Evolutionary conservation across 2,329 filamentous ascomycete genomes (phyloP).

Genomic region (Dendrostoma leiphaemia): DNA sequence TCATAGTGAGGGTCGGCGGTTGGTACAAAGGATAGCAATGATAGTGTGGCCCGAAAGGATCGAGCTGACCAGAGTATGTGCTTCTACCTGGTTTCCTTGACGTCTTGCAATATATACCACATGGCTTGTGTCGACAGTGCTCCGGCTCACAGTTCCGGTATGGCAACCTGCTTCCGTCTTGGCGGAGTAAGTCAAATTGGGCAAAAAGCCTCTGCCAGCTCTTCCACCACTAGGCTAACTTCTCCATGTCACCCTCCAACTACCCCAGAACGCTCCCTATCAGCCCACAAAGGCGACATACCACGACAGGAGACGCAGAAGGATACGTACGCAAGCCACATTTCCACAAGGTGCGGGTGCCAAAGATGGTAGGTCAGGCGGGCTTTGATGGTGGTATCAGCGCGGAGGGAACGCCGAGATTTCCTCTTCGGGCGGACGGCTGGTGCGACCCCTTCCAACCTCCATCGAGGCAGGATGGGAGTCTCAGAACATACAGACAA

Average conservation of each 20-base stretch:
- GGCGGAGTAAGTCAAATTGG: not conserved
- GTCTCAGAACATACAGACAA: too few species aligned
- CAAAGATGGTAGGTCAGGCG: not conserved
- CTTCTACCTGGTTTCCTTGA: not conserved
- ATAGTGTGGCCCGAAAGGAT: not conserved
- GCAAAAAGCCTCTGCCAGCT: not conserved
- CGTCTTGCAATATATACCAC: slow-evolving; percentile 2
- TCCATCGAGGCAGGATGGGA: too few species aligned
- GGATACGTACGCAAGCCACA: too few species aligned
- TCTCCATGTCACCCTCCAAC: not conserved
- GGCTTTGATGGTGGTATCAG: not conserved
- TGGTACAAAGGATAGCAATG: not conserved
- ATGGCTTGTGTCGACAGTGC: not conserved
- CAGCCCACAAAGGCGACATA: too few species aligned
- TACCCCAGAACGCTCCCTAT: too few species aligned
- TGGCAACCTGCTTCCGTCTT: slow-evolving; percentile 1
- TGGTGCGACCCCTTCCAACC: too few species aligned
- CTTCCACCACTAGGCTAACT: not conserved
- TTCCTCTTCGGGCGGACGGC: slow-evolving; percentile 15
- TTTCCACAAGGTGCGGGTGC: too few species aligned
- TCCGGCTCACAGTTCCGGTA: not conserved
- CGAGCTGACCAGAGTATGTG: not conserved
- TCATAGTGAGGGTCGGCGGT: slow-evolving; percentile 1
- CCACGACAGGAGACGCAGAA: too few species aligned
- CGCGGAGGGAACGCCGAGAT: slow-evolving; percentile 17